Evolutionary conservation across 2,329 filamentous ascomycete species (phyloP).

Genomic region (Aspergillus pseudoglaucus): DNA sequence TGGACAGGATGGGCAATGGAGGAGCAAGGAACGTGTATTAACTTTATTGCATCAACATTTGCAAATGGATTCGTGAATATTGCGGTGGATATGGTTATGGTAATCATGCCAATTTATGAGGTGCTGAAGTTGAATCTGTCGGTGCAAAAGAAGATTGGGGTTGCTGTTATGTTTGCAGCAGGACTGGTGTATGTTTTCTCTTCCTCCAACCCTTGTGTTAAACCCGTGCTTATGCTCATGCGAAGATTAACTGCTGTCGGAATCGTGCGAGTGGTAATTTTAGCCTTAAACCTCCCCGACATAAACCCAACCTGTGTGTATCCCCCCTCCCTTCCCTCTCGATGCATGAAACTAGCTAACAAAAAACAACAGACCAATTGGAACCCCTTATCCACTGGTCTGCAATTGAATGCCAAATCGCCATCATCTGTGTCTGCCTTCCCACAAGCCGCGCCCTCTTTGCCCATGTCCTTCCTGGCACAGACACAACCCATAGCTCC

Average conservation of each 20-base stretch:
- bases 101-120: constrained; percentile 17
- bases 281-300: constrained; percentile 18
- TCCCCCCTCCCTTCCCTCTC: not conserved
- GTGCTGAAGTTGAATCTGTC: constrained; percentile 14
- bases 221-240: not conserved
- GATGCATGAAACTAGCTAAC: not conserved
- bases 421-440: constrained; percentile 21
- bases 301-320: constrained; percentile 8
- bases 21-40: constrained; percentile 11
- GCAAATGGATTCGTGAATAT: constrained; percentile 16
- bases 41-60: constrained; percentile 13
- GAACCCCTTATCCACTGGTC: constrained; percentile 13
- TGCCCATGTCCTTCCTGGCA: constrained; percentile 12
- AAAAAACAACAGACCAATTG: not conserved
- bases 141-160: constrained; percentile 10
- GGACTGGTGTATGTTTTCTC: constrained; percentile 11
- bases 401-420: constrained; percentile 22
- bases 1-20: constrained; percentile 14
- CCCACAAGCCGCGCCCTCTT: constrained; percentile 19
- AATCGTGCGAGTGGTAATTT: constrained; percentile 17
- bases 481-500: no score
- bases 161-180: constrained; percentile 14
- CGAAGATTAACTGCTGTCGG: not conserved
- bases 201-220: not conserved
- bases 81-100: constrained; percentile 13